A percentile compares a stretch with the other conserved stretches of the same genome.
phyloP scores from a whole-genome alignment of 805 yeast species.

The Kazachstania taianensis region DNA sequence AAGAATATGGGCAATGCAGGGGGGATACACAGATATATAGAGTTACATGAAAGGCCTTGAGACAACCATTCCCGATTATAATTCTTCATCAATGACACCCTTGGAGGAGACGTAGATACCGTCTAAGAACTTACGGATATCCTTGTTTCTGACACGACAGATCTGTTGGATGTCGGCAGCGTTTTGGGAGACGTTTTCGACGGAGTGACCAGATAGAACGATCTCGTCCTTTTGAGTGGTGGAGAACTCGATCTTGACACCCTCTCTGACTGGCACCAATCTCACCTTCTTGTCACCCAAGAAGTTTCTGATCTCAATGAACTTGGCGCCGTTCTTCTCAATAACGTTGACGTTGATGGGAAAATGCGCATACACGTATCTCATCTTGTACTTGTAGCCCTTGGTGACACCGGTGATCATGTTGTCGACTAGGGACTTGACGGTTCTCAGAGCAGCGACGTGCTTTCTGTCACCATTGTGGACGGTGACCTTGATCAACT shows the following conservation, averaged over 20 bases:
- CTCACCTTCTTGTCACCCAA: constrained; percentile 98
- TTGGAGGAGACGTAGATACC: constrained; percentile 98
- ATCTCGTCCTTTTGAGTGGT: constrained; percentile 89
- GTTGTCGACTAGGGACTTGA: constrained; percentile 89
- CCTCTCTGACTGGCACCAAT: constrained; percentile 74
- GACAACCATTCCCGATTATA: constrained; percentile 14
- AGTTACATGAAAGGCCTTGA: background rate
- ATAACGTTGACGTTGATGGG: constrained; percentile 95
- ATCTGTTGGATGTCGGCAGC: constrained; percentile 97
- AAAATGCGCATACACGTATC: constrained; percentile 99
- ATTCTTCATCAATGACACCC: constrained; percentile 72
- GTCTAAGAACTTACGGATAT: constrained; percentile 99
- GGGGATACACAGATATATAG: background rate
- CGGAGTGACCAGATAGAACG: constrained; percentile 58
- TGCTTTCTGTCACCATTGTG: constrained; percentile 99
- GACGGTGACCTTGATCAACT: constrained; percentile 69
- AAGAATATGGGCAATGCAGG: background rate
- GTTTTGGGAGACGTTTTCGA: constrained; percentile 86
- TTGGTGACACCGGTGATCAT: constrained; percentile 96
- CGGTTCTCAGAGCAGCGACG: constrained; percentile 98
- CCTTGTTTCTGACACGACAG: constrained; percentile 99
- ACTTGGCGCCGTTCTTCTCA: constrained; percentile 62
- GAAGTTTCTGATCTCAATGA: constrained; percentile 97
- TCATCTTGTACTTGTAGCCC: constrained; percentile 99
- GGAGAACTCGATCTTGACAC: constrained; percentile 79